Evolutionary conservation across 805 yeast species (phyloP).

Genomic region (Wickerhamia fluorescens): DNA sequence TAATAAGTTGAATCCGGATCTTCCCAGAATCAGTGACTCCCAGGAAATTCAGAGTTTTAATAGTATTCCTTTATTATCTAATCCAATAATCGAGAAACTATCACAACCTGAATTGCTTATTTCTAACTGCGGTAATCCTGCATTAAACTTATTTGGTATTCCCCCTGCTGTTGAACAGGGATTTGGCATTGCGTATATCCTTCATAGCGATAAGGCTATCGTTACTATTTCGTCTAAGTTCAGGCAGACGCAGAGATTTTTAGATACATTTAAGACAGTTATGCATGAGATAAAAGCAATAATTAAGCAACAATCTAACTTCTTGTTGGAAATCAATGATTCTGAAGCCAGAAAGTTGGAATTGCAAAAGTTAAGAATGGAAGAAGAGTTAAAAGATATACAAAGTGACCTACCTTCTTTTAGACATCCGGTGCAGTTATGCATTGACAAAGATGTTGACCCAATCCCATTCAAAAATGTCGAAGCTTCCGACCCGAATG

Average conservation of each 20-base stretch:
- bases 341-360: conserved; percentile 26
- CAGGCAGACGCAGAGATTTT: conserved; percentile 76
- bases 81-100: conserved; percentile 27
- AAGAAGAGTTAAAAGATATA: conserved; percentile 26
- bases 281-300: conserved; percentile 51
- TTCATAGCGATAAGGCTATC: conserved; percentile 70
- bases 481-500: conserved; percentile 4
- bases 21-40: conserved; percentile 23
- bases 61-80: conserved; percentile 26
- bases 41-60: conserved; percentile 7
- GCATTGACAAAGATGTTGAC: conserved; percentile 2
- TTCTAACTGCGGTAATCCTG: conserved; percentile 89
- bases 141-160: conserved; percentile 79
- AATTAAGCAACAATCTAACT: conserved; percentile 31
- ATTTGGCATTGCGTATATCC: conserved; percentile 87
- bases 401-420: conserved; percentile 11
- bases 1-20: conserved; percentile 38
- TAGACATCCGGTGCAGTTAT: conserved; percentile 15
- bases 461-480: conserved; percentile 9
- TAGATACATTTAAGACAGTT: conserved; percentile 59
- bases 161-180: conserved; percentile 90
- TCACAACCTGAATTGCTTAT: conserved; percentile 30
- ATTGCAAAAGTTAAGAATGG: conserved; percentile 26
- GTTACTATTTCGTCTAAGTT: conserved; percentile 83
- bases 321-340: conserved; percentile 23